Evolutionary conservation across 2,329 filamentous ascomycete species (phyloP), one percentile per base, ranked within the genome.

Genomic region (Alternaria ventricosa): DNA sequence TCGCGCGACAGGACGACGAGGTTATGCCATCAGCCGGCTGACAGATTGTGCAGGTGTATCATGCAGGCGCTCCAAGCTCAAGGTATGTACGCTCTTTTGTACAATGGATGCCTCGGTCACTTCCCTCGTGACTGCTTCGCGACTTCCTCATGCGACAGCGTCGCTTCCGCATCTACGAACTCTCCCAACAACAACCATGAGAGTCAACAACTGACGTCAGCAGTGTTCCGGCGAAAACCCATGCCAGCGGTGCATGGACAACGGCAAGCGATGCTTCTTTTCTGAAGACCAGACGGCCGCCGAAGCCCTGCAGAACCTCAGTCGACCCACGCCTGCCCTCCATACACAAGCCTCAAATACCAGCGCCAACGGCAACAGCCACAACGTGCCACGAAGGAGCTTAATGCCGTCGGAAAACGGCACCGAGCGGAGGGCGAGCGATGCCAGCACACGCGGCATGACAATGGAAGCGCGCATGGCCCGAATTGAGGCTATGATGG

Each of bases 281-380:
- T 78, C 75, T 13, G 77, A 79, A 64, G 76, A 79, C 63, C 75
- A 78, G 67, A 78, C 75, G 22, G 77, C 77, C 4, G 77, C 77
- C 61, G 76, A 79, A 66, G 77, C 74, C 44, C 67, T 79, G 49
- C 77, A 79, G 63, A 77, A 76, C 55, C 76, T 79, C 55, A 78
- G 75, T 57, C 72, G 77, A n/a, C 77, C 75, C 7, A 71, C 72
- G 23, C 67, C 73, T 57, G 64, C 66, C 3, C 73, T 71, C 15
- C 55, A 68, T 0, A 58, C 70, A 3, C 58, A 53, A 23, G 23
- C 66, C 6, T 44, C 61, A 2, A 74, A 63, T 28, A 18, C 47
- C 7, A 60, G 57, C 50, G 57, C 10, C 5, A 63, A 55, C 18
- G 68, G 67, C 45, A 72, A 66, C 49, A 63, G 63, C 41, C 71